Evolutionary conservation across 306 rosid genomes (phyloP).

Genomic region (Styphnolobium japonicum): DNA sequence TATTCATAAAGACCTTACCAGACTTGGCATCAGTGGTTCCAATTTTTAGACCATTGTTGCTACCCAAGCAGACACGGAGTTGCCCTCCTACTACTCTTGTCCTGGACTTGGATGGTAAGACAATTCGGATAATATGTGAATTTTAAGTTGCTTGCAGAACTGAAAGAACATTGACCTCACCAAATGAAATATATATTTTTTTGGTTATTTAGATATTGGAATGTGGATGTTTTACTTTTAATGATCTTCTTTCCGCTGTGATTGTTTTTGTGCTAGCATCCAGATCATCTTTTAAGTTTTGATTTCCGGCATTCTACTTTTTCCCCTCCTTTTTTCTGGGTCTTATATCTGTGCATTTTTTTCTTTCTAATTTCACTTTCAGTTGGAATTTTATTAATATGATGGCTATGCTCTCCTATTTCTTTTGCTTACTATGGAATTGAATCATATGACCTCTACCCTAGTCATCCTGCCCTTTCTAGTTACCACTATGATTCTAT

Average conservation of each 20-base stretch:
- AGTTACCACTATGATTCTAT: neutral
- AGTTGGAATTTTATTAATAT: neutral
- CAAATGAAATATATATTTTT: neutral
- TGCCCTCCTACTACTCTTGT: slow-evolving; percentile 94
- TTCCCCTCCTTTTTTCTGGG: neutral
- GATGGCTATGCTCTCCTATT: neutral
- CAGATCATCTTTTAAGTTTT: neutral
- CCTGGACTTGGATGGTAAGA: slow-evolving; percentile 96
- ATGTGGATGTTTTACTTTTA: neutral
- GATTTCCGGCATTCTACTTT: neutral
- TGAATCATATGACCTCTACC: neutral
- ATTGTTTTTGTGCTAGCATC: neutral
- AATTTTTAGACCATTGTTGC: slow-evolving; percentile 77
- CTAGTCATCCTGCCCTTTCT: neutral
- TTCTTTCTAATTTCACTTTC: neutral
- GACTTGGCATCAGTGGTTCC: slow-evolving; percentile 88
- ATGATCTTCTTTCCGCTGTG: neutral
- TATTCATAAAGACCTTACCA: slow-evolving; percentile 93
- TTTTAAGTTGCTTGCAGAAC: neutral
- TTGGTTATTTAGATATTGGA: neutral
- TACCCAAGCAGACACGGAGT: slow-evolving; percentile 97
- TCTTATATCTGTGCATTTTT: neutral
- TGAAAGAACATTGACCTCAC: too few species aligned
- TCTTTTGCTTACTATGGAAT: neutral
- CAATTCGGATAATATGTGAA: neutral